phyloP scores from a whole-genome alignment of 2,329 filamentous ascomycete genomes.

The Sclerotinia minor region DNA sequence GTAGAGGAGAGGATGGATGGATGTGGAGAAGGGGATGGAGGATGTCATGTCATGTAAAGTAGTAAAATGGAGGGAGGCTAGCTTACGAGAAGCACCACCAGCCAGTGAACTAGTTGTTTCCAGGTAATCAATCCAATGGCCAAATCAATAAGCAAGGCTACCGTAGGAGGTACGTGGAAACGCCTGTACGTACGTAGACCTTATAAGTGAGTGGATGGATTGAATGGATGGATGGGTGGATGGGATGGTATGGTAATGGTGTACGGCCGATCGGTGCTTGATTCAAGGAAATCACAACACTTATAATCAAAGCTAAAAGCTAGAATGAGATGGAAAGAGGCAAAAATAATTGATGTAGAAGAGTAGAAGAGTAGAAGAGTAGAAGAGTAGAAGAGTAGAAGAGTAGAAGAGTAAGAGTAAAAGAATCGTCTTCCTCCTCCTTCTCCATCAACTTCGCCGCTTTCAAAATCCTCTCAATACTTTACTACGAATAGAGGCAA shows the following conservation, averaged over 20 bases:
- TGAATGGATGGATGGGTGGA: not conserved
- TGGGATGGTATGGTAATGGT: no score
- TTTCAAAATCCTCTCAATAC: no score
- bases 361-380: no score
- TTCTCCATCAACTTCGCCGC: no score
- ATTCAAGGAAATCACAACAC: not conserved
- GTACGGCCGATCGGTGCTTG: not conserved
- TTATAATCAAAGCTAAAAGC: no score
- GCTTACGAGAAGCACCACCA: slow-evolving; percentile 3
- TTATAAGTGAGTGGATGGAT: not conserved
- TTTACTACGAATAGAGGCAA: no score
- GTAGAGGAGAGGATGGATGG: not conserved
- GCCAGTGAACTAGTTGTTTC: not conserved
- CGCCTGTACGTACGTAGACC: no score
- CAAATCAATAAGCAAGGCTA: slow-evolving; percentile 10
- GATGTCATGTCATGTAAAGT: not conserved
- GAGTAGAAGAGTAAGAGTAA: no score
- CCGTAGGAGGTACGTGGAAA: slow-evolving; percentile 14
- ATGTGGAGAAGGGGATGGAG: not conserved
- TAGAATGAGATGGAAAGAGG: no score
- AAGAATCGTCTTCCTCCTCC: no score
- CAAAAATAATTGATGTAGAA: no score
- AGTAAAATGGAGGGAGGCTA: not conserved
- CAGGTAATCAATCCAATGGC: not conserved
- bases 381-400: no score